These are phyloP conservation scores for Cladosporium sp. DNA, from an alignment of 2,329 filamentous ascomycete genomes.

Conservation along the genomic window DNA sequence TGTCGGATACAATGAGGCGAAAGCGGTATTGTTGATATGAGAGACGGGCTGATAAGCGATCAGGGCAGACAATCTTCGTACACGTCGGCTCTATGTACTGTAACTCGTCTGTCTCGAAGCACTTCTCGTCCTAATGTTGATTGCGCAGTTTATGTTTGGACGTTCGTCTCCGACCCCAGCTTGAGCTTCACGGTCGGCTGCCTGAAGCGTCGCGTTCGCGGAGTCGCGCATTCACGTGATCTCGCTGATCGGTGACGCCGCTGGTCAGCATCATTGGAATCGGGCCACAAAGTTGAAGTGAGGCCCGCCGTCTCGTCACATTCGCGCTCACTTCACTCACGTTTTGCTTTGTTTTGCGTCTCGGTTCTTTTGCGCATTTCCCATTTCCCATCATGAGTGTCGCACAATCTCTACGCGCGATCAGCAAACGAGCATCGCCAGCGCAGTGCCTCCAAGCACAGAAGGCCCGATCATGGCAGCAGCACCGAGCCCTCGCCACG, in stretches of 20 bases:
- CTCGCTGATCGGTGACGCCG: neutral
- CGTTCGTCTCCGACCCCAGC: too few relatives aligned
- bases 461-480: slow-evolving; percentile 23
- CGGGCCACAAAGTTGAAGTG: slow-evolving; percentile 2
- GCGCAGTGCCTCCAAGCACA: slow-evolving; percentile 23
- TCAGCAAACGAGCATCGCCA: slow-evolving; percentile 24
- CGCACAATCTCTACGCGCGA: slow-evolving; percentile 21
- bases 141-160: too few relatives aligned
- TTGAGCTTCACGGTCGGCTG: too few relatives aligned
- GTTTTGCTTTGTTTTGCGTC: neutral
- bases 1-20: neutral
- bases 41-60: too few relatives aligned
- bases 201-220: too few relatives aligned
- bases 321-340: neutral
- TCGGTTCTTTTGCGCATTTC: neutral
- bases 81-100: too few relatives aligned
- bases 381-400: slow-evolving; percentile 21
- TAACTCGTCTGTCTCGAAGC: too few relatives aligned
- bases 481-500: slow-evolving; percentile 44
- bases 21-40: too few relatives aligned
- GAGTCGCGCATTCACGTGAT: too few relatives aligned
- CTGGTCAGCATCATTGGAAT: slow-evolving; percentile 9
- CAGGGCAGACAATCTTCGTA: too few relatives aligned
- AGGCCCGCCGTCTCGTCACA: neutral
- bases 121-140: too few relatives aligned